A percentile compares a stretch with the other conserved stretches of the same genome.
Evolutionary conservation across 2,329 filamentous ascomycete genomes (phyloP).

Genomic region (Colletotrichum sp.): DNA sequence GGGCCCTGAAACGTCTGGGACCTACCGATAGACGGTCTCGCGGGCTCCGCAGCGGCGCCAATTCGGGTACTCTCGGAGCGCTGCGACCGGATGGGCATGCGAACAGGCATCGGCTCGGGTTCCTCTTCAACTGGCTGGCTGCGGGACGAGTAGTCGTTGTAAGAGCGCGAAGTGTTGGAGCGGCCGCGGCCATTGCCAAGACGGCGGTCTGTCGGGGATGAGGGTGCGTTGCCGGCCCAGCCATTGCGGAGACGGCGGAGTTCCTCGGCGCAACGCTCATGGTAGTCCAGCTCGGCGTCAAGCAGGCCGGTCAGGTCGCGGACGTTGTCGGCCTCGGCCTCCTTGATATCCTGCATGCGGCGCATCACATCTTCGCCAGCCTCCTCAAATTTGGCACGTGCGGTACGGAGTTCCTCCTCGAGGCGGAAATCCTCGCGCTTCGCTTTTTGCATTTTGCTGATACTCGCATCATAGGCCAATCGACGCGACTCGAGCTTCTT

Average conservation of each 20-base stretch:
- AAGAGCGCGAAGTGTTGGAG: conserved; percentile 55
- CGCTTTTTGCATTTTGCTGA: conserved; percentile 88
- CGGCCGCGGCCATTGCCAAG: conserved; percentile 39
- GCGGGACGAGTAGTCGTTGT: conserved; percentile 35
- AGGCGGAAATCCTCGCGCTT: conserved; percentile 93
- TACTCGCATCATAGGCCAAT: conserved; percentile 88
- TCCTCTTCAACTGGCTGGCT: conserved; percentile 34
- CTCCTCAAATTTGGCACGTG: conserved; percentile 97
- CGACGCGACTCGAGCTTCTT: conserved; percentile 94
- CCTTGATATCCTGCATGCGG: conserved; percentile 96
- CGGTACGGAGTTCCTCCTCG: conserved; percentile 88
- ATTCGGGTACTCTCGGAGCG: conserved; percentile 17
- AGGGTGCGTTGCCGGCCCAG: conserved; percentile 39
- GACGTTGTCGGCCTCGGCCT: conserved; percentile 84
- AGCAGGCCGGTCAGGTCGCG: conserved; percentile 81
- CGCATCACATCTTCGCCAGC: conserved; percentile 89
- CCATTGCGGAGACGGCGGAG: conserved; percentile 61
- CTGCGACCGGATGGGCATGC: conserved; percentile 50
- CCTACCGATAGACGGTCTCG: conserved; percentile 41
- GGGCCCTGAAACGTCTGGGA: conserved; percentile 44
- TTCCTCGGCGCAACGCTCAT: conserved; percentile 89
- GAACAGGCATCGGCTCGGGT: conserved; percentile 37
- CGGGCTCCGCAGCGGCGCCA: conserved; percentile 36
- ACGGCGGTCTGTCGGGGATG: conserved; percentile 24
- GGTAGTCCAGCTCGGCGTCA: conserved; percentile 88